Base-by-base conservation (phyloP, 345 rosid species). In the Boechera retrofracta region DNA sequence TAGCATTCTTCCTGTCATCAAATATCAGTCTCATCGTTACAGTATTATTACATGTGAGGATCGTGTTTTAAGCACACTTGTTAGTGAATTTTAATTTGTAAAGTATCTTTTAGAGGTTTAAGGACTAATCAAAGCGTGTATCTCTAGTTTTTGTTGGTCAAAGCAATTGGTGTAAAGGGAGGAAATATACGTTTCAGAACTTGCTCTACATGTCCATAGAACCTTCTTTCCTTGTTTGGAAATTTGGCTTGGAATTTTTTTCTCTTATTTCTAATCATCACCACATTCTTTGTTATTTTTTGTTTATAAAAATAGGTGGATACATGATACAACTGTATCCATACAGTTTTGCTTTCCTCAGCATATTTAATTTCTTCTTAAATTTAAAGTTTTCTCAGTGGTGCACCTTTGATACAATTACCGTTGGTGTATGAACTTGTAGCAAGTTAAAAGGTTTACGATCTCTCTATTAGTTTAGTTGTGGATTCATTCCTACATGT, bases 1-100 rank as follows among this genome's bases (percentile, higher is more conserved):
- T 35, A 64, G 44, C 45, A 38, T 71, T 64, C 38, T 64, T 56
- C 42, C 45, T 36, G 72, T 71, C 52, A 54, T 77, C 75, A 26
- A 36, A 64, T 55, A 21, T 28, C 47, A 54, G n/a, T 62, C 58
- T 70, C 35, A 64, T 11, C 10, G 41, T 56, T 64, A 45, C 42
- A 47, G 60, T 36, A 63, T 28, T 77, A 36, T 35, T 45, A 18
- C 55, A 51, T 60, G 47, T 55, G 59, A 32, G 21, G 56, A 8
- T 64, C 32, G 32, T 68, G 66, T 71, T 70, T 63, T 70, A 63
- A n/a, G 10, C 64, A 69, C 64, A 60, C 7, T 53, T 52, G 32
- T 51, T 45, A 10, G 18, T 57, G 33, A 48, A 48, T 47, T 39
- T 5, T 39, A 16, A 21, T 73, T 42, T 73, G 61, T 62, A 5